These are phyloP conservation scores for Penicillium roqueforti DNA, from an alignment of 495 filamentous ascomycete genomes.

Conservation along the genomic window DNA sequence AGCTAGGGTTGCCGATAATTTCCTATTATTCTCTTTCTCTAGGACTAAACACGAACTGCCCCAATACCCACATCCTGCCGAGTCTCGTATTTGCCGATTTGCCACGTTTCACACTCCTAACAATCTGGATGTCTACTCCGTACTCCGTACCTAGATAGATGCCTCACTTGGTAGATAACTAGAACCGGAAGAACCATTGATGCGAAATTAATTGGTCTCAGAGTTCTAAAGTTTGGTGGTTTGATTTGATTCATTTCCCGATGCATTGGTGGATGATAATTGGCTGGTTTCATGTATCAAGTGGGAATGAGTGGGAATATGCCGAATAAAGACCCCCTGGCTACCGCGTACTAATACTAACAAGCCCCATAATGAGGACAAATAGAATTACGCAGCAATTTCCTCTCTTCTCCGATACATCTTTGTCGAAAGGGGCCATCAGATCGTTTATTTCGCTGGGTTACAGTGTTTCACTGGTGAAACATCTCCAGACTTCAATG, in stretches of 20 bases:
- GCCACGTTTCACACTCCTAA: too few relatives aligned
- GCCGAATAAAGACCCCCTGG: background rate
- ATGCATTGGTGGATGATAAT: background rate
- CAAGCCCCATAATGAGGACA: background rate
- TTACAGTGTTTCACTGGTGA: conserved; percentile 1
- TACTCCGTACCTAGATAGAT: background rate
- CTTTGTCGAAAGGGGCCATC: background rate
- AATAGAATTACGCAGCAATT: background rate
- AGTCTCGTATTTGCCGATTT: too few relatives aligned
- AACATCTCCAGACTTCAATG: background rate
- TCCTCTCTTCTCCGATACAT: background rate
- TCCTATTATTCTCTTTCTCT: too few relatives aligned
- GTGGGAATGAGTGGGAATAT: background rate
- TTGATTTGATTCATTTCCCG: background rate
- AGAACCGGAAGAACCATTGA: background rate
- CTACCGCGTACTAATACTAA: background rate
- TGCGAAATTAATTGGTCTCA: background rate
- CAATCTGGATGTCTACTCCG: background rate
- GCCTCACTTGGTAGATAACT: too few relatives aligned
- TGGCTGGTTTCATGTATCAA: background rate
- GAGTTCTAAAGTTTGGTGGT: too few relatives aligned
- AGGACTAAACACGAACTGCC: too few relatives aligned
- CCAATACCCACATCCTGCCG: too few relatives aligned
- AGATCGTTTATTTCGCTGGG: background rate
- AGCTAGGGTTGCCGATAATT: too few relatives aligned